Evolutionary conservation across 78 protist species (phyloP), one percentile per base, ranked within the genome.

Genomic region (Dictyostelium firmibasis): DNA sequence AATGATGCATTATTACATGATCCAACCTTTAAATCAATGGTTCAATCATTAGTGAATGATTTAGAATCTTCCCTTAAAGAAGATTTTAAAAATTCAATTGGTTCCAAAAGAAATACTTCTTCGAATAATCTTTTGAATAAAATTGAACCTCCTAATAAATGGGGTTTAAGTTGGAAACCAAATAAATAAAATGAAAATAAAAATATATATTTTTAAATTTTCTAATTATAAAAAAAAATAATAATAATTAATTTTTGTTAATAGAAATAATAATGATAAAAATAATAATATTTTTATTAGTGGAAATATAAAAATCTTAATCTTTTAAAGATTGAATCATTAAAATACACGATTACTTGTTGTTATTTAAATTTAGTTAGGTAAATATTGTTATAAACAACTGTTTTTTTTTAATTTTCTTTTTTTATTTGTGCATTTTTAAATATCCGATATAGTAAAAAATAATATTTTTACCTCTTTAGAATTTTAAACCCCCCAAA

Each of bases 141-240:
- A 79, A 57, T 57, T 35, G 75, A 82, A 35, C 33, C 89, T 25
- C 92, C 83, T 29, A 31, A 76, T 53, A 88, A 88, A 18, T 88
- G 93, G 93, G 67, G 67, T 57, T 20, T 57, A 57, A 75, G 83
- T 70, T 88, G 93, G 93, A 88, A 88, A 77, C 33, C 27, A 41
- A 74, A 77, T 77, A 43, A 77, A 77, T 77, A 35, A 77, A n/a
- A 38, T n/a, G 38, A 38, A 76, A 38, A 20, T n/a, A 43, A 77
- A 36, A 77, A 33, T n/a, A 77, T n/a, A n/a, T 41, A 77, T 9
- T n/a, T n/a, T n/a, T 35, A 10, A 41, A 41, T 6, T 69, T 69
- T 53, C 20, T 5, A 53, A 2, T 10, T 16, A 13, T 16, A 72
- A 5, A 72, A 70, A 25, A 14, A 31, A 70, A 25, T 67, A 27